Evolutionary conservation across 1,284 basidiomycete genomes (phyloP), one percentile per base, ranked within the genome.

Genomic region (Irpex sp.): DNA sequence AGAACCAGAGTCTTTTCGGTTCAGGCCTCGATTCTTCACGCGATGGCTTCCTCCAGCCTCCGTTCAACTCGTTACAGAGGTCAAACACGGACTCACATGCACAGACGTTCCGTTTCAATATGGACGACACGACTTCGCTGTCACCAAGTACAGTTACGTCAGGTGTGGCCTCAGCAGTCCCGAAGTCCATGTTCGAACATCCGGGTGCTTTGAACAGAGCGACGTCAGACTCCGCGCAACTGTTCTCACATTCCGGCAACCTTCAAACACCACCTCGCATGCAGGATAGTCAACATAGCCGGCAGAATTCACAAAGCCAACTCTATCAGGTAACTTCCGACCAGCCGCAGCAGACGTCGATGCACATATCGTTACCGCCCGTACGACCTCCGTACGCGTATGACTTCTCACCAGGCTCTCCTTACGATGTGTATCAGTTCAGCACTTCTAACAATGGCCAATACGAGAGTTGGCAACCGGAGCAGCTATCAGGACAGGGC

Each of bases 381-480:
- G 66, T 68, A 11, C 72, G 72, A 37, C 71, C 67, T 39, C 66
- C 69, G 47, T 72, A 74, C 58, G 67, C 68, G 21, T 71, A 75
- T 61, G 74, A 75, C 61, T 75, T 75, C 62, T 70, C 77, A 3
- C 77, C 78, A 15, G 74, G 70, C 46, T 77, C 79, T 43, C 79
- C 79, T 21, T 80, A 76, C 67, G 79, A 81, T 36, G 63, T 75
- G 59, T 78, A 76, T 63, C 72, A 71, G 6, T 65, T 73, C 26
- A 67, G 69, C n/a, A 58, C 47, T 55, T 36, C 37, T 17, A 46
- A 33, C 11, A 35, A 35, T 11, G n/a, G 53, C n/a, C 21, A 35
- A 13, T 13, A 9, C 13, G 53, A 55, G 19, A 26, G 53, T 31
- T 33, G 53, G 53, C 53, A 39, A 58, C 59, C 55, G 61, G 62